Evolutionary conservation across 495 filamentous ascomycete species (phyloP), one percentile per base, ranked within the genome.

Genomic region (Podospora tetraspora): DNA sequence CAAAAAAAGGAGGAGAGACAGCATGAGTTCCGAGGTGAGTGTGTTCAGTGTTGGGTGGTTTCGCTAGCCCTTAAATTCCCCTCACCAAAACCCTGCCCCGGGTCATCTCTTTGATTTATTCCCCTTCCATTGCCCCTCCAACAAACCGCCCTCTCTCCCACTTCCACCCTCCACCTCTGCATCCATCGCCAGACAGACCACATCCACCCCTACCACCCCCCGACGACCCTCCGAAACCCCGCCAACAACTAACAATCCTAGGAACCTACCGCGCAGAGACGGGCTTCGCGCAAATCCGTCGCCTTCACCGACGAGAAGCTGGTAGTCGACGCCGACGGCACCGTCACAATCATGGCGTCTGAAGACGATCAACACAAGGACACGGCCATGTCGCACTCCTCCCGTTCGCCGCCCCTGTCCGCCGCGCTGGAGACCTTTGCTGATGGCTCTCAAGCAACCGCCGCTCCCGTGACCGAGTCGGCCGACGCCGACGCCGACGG

Each of bases 271-370:
- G 67, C 81, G 81, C 67, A 89, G 85, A 78, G 87, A 88, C 76
- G 76, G 56, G 37, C 73, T 32, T 78, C 76, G 68, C 91, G 93
- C 80, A 97, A 97, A 77, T 94, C 91, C 37, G 93, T 97, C 72
- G 90, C 92, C 32, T 97, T 97, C 79, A 92, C 88, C 74, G 91
- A 94, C 79, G 91, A 90, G 69, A 83, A 90, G 62, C 87, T 90
- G 68, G 89, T 96, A 73, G 92, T 96, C 72, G 90, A 94, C 81
- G 86, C 87, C 75, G 91, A 95, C 83, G 93, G 93, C 66, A 85
- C 87, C 78, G 86, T 97, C 67, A 91, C 86, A 77, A 84, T 82
- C 79, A 78, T 83, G 71, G 77, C 80, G 68, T 88, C 93, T 71
- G 78, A 82, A n/a, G 82, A 84, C 76, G 86, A 86, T 66, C 83